These are phyloP conservation scores for Uromyces viciae-fabae DNA, from an alignment of 1,284 basidiomycete species.

Conservation along the genomic window DNA sequence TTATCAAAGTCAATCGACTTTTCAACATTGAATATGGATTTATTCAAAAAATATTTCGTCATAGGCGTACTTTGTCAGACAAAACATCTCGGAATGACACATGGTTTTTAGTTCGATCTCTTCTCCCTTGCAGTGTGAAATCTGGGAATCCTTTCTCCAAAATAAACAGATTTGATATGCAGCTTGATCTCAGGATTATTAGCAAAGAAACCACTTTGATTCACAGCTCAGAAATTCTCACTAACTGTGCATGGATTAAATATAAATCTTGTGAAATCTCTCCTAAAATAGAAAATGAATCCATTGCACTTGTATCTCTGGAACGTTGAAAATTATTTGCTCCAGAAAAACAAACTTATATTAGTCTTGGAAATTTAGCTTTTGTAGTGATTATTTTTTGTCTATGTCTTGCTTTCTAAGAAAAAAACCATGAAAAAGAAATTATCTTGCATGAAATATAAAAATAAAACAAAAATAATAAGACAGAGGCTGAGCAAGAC, in stretches of 20 bases:
- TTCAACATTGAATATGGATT: neutral
- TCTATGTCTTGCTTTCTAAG: too few relatives aligned
- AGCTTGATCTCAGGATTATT: neutral
- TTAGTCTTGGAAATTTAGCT: too few relatives aligned
- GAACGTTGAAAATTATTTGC: neutral
- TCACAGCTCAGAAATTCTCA: neutral
- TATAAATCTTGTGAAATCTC: neutral
- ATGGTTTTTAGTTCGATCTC: neutral
- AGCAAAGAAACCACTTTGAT: neutral
- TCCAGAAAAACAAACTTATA: too few relatives aligned
- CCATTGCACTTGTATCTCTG: neutral
- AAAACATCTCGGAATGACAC: neutral
- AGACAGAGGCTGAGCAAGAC: too few relatives aligned
- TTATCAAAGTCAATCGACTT: neutral
- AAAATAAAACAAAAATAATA: too few relatives aligned
- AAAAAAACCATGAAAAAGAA: too few relatives aligned
- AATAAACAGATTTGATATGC: neutral
- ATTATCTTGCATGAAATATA: too few relatives aligned
- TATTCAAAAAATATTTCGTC: neutral
- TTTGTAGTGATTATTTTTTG: too few relatives aligned
- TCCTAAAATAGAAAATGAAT: neutral
- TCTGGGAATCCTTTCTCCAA: too few relatives aligned
- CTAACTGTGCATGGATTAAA: constrained; percentile 23
- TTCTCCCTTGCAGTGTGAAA: too few relatives aligned
- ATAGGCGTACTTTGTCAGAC: neutral